A percentile compares a stretch with the other conserved stretches of the same genome.
phyloP scores from a whole-genome alignment of 2,329 filamentous ascomycete genomes.

The Xylariaceae sp. region DNA sequence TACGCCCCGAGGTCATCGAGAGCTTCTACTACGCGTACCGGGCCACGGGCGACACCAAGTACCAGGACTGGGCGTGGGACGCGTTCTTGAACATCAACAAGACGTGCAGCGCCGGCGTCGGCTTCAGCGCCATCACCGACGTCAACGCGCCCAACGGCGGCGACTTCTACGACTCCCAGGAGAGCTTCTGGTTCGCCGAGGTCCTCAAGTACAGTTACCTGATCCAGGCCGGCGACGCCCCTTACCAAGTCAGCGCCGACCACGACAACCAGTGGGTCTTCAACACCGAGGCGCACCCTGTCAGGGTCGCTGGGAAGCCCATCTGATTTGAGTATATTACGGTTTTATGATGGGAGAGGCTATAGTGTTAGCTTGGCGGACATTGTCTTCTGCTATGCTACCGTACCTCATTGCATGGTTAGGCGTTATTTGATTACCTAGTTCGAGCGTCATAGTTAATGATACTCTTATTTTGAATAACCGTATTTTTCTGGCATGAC shows the following conservation, averaged over 20 bases:
- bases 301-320: constrained; percentile 39
- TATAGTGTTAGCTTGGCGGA: constrained; percentile 1
- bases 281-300: constrained; percentile 52
- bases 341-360: too few species aligned
- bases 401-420: constrained; percentile 19
- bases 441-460: constrained; percentile 11
- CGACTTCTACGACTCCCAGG: constrained; percentile 71
- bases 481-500: too few species aligned
- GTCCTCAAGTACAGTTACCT: constrained; percentile 85
- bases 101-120: constrained; percentile 68
- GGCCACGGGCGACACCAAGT: constrained; percentile 75
- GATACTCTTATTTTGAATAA: constrained; percentile 7
- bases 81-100: constrained; percentile 73
- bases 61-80: constrained; percentile 85
- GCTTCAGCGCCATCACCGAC: constrained; percentile 70
- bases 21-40: constrained; percentile 88
- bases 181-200: constrained; percentile 89
- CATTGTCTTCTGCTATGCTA: background rate
- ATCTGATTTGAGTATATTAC: constrained; percentile 32
- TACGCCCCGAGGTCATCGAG: constrained; percentile 84
- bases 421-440: constrained; percentile 13
- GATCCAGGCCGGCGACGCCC: constrained; percentile 68
- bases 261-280: constrained; percentile 59
- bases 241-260: constrained; percentile 55
- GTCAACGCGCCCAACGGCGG: constrained; percentile 71